Evolutionary conservation across 768 basidiomycete species (phyloP).

Genomic region (Imleria badia): DNA sequence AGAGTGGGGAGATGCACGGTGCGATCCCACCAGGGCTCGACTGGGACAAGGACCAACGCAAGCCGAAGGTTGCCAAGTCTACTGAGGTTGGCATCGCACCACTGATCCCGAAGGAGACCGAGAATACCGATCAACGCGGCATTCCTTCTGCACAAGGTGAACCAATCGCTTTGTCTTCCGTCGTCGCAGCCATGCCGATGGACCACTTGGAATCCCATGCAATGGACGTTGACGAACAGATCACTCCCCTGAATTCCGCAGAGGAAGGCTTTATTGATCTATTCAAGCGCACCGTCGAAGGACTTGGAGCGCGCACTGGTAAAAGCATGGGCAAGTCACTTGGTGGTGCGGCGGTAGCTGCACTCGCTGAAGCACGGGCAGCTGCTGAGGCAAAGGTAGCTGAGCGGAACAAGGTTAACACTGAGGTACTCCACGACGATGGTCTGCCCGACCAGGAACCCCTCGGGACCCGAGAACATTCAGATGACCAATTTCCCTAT

Average conservation of each 20-base stretch:
- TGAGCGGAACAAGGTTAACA: conserved; percentile 56
- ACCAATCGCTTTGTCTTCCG: not conserved
- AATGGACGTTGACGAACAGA: conserved; percentile 22
- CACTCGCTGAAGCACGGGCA: conserved; percentile 65
- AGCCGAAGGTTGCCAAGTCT: conserved; percentile 50
- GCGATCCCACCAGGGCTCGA: conserved; percentile 12
- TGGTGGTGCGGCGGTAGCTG: conserved; percentile 49
- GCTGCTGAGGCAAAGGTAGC: conserved; percentile 69
- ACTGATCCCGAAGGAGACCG: conserved; percentile 14
- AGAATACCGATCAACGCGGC: conserved; percentile 2
- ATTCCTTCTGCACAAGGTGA: conserved; percentile 4
- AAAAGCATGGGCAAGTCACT: conserved; percentile 65
- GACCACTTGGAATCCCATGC: conserved; percentile 23
- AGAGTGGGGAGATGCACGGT: conserved; percentile 54
- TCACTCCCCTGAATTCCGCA: conserved; percentile 6
- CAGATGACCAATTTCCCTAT: not conserved
- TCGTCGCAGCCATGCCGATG: not conserved
- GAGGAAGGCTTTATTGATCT: conserved; percentile 56
- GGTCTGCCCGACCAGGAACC: conserved; percentile 7
- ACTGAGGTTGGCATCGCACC: conserved; percentile 35
- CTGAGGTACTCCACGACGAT: conserved; percentile 28
- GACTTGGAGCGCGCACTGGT: conserved; percentile 54
- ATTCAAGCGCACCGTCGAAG: conserved; percentile 73
- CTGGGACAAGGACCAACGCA: conserved; percentile 43
- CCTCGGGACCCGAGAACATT: not conserved